Conservation (phyloP, 768 basidiomycete species). For the Rhodotorula diobovata region DNA sequence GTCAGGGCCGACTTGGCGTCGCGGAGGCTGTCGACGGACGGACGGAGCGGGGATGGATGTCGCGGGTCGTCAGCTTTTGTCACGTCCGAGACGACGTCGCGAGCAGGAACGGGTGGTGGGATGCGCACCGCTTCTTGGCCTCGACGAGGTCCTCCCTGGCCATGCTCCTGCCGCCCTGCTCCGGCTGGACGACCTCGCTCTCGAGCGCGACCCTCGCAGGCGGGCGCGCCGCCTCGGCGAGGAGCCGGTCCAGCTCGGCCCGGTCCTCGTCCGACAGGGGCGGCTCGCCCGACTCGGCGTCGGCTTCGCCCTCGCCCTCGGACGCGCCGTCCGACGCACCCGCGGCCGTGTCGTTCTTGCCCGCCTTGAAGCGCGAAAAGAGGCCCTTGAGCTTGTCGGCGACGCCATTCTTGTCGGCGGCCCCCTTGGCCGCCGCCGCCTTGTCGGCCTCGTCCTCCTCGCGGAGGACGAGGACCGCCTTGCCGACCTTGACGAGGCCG, state of each 20-base stretch:
- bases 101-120: background rate
- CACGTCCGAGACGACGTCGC: background rate
- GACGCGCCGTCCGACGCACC: conserved; percentile 43
- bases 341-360: conserved; percentile 48
- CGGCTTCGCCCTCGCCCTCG: conserved; percentile 25
- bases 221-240: conserved; percentile 14
- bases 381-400: conserved; percentile 80
- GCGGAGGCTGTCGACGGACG: conserved; percentile 57
- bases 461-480: conserved; percentile 66
- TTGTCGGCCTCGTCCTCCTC: conserved; percentile 51
- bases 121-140: conserved; percentile 59
- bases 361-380: conserved; percentile 52
- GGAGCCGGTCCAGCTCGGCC: conserved; percentile 55
- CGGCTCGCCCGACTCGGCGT: conserved; percentile 35
- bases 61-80: background rate
- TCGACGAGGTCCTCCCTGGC: conserved; percentile 68
- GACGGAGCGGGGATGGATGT: too few relatives aligned
- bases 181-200: background rate
- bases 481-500: conserved; percentile 73
- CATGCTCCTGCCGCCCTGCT: conserved; percentile 50
- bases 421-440: background rate
- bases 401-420: conserved; percentile 52
- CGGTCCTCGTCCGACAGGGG: conserved; percentile 50
- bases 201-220: conserved; percentile 18
- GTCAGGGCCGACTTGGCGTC: conserved; percentile 72